Conservation (phyloP, 2,329 filamentous ascomycete species). For the Teratosphaeria viscida region DNA sequence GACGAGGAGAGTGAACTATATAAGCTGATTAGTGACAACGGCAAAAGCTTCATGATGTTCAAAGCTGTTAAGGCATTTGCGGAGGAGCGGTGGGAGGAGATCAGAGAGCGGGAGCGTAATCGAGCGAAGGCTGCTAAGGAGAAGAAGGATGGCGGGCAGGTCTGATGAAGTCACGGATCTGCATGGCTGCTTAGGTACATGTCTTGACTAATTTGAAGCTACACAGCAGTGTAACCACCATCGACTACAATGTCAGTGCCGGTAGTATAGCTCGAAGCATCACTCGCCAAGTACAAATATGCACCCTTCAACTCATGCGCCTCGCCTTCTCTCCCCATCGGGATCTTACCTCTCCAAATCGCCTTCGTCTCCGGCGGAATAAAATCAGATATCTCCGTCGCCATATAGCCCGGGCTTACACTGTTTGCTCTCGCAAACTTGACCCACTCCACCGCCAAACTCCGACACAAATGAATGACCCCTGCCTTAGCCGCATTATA, state of each 20-base stretch:
- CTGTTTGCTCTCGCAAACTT: constrained; percentile 63
- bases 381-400: constrained; percentile 61
- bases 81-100: constrained; percentile 15
- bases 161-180: not conserved
- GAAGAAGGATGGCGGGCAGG: not conserved
- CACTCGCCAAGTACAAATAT: constrained; percentile 70
- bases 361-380: constrained; percentile 55
- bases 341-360: constrained; percentile 68
- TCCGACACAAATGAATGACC: constrained; percentile 45
- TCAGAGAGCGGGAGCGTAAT: constrained; percentile 12
- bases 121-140: constrained; percentile 4
- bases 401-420: constrained; percentile 65
- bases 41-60: not conserved
- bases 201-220: not conserved
- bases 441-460: constrained; percentile 66
- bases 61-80: constrained; percentile 12
- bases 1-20: constrained; percentile 16
- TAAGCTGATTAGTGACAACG: constrained; percentile 8
- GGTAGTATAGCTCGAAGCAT: constrained; percentile 75
- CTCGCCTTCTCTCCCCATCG: constrained; percentile 66
- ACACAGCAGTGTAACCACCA: constrained; percentile 49
- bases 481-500: constrained; percentile 27
- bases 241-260: constrained; percentile 57
- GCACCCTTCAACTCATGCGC: constrained; percentile 70
- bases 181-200: too few relatives aligned